Conservation (phyloP, 495 filamentous ascomycete species). For the Astrothelium subdiscretum region DNA sequence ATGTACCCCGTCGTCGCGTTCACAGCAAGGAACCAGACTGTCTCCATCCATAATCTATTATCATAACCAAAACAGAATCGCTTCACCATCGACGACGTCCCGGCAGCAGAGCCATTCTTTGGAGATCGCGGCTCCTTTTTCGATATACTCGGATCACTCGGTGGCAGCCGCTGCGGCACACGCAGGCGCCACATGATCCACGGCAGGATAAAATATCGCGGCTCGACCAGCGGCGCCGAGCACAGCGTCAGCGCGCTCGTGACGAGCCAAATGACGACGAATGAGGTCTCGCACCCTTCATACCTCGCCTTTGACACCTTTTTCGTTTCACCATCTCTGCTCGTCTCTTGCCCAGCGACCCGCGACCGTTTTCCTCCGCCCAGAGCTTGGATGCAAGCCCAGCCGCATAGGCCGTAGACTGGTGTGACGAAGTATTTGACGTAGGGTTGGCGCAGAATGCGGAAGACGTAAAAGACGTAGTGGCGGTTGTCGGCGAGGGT, state of each 20-base stretch:
- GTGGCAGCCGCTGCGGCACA: slow-evolving; percentile 37
- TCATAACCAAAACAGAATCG: slow-evolving; percentile 16
- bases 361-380: slow-evolving; percentile 16
- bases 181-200: slow-evolving; percentile 91
- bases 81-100: slow-evolving; percentile 7
- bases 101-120: background rate
- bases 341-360: background rate
- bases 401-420: slow-evolving; percentile 51
- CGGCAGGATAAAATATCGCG: slow-evolving; percentile 85
- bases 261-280: slow-evolving; percentile 56
- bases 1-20: slow-evolving; percentile 67
- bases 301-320: slow-evolving; percentile 22
- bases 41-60: slow-evolving; percentile 56
- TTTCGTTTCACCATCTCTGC: slow-evolving; percentile 9
- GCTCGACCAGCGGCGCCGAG: slow-evolving; percentile 86
- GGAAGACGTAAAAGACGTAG: slow-evolving; percentile 94
- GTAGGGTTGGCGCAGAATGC: slow-evolving; percentile 55
- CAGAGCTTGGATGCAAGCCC: slow-evolving; percentile 46
- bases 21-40: slow-evolving; percentile 61
- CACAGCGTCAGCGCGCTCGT: slow-evolving; percentile 65
- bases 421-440: slow-evolving; percentile 58
- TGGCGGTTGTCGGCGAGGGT: slow-evolving; percentile 94
- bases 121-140: background rate
- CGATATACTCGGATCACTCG: background rate
- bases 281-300: slow-evolving; percentile 35